Percentiles rank a stretch among this genome's conserved stretches.
phyloP scores from a whole-genome alignment of 306 rosid species.

The Gastrolobium villosum region DNA sequence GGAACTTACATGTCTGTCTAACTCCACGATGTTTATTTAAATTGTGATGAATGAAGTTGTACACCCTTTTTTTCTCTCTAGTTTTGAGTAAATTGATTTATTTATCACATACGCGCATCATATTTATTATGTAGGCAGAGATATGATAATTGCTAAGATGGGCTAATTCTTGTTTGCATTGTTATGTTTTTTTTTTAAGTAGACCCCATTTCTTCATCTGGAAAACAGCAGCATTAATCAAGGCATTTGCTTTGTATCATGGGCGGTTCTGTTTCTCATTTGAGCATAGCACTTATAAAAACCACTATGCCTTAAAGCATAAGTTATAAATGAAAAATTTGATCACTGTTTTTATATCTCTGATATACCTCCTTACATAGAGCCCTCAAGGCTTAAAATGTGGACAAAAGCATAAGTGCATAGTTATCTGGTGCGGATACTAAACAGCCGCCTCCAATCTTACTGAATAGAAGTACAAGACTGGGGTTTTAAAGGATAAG shows the following conservation, averaged over 20 bases:
- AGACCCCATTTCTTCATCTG: not conserved
- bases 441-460: not conserved
- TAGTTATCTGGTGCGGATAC: not conserved
- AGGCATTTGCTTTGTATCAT: not conserved
- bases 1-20: constrained; percentile 1
- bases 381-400: not conserved
- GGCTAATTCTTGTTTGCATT: no score
- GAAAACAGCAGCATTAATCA: not conserved
- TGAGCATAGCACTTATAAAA: not conserved
- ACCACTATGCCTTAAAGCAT: not conserved
- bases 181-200: not conserved
- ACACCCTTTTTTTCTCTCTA: not conserved
- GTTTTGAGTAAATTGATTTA: constrained; percentile 13
- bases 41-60: not conserved
- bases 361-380: constrained; percentile 12
- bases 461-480: not conserved
- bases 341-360: not conserved
- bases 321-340: not conserved
- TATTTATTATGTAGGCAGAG: constrained; percentile 4
- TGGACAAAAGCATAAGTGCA: not conserved
- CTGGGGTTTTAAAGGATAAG: not conserved
- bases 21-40: not conserved
- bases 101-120: not conserved
- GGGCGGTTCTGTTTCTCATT: constrained; percentile 2
- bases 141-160: not conserved